Evolutionary conservation across 495 filamentous ascomycete genomes (phyloP).

Genomic region (Sordaria brevicollis): DNA sequence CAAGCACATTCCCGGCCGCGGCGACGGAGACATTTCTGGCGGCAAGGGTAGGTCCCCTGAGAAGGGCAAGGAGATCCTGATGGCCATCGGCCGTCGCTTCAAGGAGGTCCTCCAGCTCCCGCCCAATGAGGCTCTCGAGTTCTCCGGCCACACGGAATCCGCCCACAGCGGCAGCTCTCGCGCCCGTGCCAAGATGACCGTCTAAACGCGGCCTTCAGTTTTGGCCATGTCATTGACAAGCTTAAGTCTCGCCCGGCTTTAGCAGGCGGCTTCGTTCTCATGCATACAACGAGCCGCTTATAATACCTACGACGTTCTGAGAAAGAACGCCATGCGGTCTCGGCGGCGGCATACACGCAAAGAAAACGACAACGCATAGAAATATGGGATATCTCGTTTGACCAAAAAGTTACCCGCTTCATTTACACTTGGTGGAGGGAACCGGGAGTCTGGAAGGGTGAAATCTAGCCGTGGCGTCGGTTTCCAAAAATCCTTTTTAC

Average conservation of each 20-base stretch:
- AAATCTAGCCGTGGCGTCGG: not conserved
- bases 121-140: conserved; percentile 70
- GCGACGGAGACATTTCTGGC: conserved; percentile 54
- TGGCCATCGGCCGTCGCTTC: conserved; percentile 76
- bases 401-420: not conserved
- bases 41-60: conserved; percentile 61
- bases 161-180: conserved; percentile 87
- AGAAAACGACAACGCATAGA: not conserved
- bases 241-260: not conserved
- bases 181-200: conserved; percentile 87
- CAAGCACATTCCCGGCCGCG: conserved; percentile 65
- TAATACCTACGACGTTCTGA: not conserved
- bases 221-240: not conserved
- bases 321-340: not conserved
- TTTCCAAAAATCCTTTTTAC: not conserved
- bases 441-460: not conserved
- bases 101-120: conserved; percentile 79
- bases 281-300: not conserved
- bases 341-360: not conserved
- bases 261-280: not conserved
- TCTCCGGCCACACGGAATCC: conserved; percentile 90
- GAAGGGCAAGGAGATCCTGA: conserved; percentile 73
- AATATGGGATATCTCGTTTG: not conserved
- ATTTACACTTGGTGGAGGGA: not conserved
- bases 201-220: conserved; percentile 34